phyloP scores from a whole-genome alignment of 2,329 filamentous ascomycete species.

The Beauveria scarabaeidicola region DNA sequence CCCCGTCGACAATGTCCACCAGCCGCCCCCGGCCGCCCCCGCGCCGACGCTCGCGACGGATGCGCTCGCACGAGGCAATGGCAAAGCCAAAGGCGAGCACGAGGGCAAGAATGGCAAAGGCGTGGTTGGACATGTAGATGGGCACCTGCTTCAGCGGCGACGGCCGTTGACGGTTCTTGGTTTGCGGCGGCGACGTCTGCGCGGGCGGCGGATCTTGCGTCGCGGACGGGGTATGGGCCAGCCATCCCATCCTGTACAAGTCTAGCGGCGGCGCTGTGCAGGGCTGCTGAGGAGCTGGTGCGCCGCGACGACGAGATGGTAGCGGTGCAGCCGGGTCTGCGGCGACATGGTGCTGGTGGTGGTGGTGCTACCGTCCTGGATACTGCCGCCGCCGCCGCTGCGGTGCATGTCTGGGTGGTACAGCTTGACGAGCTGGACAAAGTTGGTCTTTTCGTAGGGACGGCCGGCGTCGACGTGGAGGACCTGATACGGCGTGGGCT shows the following conservation, averaged over 20 bases:
- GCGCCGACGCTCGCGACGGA: conserved; percentile 25
- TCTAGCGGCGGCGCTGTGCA: conserved; percentile 12
- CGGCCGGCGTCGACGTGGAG: background rate
- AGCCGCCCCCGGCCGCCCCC: background rate
- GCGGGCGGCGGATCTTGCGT: too few species aligned
- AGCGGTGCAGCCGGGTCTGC: conserved; percentile 10
- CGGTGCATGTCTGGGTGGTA: conserved; percentile 16
- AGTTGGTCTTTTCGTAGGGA: conserved; percentile 14
- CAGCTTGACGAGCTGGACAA: conserved; percentile 15
- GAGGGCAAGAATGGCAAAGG: conserved; percentile 11
- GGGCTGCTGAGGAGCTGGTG: conserved; percentile 14
- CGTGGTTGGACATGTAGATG: conserved; percentile 12
- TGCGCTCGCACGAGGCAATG: conserved; percentile 4
- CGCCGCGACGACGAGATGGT: conserved; percentile 14
- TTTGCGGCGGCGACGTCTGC: too few species aligned
- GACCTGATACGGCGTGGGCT: conserved; percentile 15
- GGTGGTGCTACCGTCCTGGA: background rate
- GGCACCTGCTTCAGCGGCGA: conserved; percentile 15
- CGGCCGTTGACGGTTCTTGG: background rate
- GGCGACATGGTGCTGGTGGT: background rate
- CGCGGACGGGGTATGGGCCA: background rate
- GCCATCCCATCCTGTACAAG: conserved; percentile 10
- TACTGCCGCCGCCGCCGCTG: too few species aligned
- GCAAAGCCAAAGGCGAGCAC: conserved; percentile 11
- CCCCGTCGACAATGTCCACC: conserved; percentile 4